Evolutionary conservation across 2,329 filamentous ascomycete species (phyloP), one percentile per base, ranked within the genome.

Genomic region (Zymoseptoria passerinii): DNA sequence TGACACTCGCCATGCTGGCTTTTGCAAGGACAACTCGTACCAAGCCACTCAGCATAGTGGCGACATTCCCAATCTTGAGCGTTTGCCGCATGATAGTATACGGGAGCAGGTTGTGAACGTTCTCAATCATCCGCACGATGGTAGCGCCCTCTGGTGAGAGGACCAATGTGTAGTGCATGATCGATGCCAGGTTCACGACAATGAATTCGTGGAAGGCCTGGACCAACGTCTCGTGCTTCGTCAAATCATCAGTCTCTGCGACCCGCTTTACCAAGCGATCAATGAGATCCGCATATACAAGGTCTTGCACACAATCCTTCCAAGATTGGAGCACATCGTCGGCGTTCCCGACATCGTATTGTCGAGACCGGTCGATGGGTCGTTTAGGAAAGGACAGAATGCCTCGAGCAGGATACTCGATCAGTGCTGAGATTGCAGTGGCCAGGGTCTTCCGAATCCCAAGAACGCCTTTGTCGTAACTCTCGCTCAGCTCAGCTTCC

Each of bases 11-110:
- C 4, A 92, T 78, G 63, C 87, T 88, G 58, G 91, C 76, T 73
- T 94, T 94, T n/a, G 88, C 85, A 13, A 94, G 78, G 16, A 92
- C 78, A 16, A 92, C 75, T 55, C 79, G 81, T 70, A 89, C 80
- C 80, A 92, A 85, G 58, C 81, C 88, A 67, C 81, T 88, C 57
- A 92, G 85, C 89, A 94, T 92, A 19, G 84, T 88, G 1, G 88
- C 88, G 0, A 88, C 88, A 69, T 92, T 94, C 5, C 89, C 87
- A 13, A 92, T 80, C 48, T 84, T 83, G 3, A 94, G 75, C 0
- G 88, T 90, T 70, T 92, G 87, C 60, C 85, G 81, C 54, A 92
- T 79, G 62, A 90, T 76, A 49, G 81, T 79, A 70, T 91, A 92
- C 0, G 89, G 89, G 0, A 90, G 74, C 57, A 92, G 76, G 57